These are phyloP conservation scores for Ophiosphaerella korrae DNA, from an alignment of 2,329 filamentous ascomycete species.

Conservation along the genomic window DNA sequence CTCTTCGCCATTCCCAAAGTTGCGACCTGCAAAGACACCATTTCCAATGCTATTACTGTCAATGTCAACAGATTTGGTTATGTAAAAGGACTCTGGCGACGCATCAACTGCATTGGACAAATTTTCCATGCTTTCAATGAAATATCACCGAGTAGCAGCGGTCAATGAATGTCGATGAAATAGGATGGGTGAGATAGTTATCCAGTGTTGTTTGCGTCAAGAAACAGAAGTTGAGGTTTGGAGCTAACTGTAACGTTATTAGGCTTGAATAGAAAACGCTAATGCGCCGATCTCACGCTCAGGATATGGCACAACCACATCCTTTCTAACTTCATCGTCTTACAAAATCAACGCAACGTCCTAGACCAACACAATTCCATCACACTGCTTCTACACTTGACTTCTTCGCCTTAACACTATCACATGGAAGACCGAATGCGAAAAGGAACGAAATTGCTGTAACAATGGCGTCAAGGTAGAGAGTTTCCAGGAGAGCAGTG, in stretches of 20 bases:
- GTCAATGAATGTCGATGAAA: no score
- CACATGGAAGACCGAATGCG: constrained; percentile 63
- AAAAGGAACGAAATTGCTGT: constrained; percentile 55
- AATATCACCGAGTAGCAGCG: no score
- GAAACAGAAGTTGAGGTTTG: neutral
- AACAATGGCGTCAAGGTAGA: constrained; percentile 55
- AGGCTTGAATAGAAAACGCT: no score
- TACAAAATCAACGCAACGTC: no score
- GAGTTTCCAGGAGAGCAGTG: constrained; percentile 59
- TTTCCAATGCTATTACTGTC: constrained; percentile 49
- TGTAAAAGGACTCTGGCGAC: constrained; percentile 19
- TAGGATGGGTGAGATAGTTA: no score
- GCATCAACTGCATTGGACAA: neutral
- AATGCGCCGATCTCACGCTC: no score
- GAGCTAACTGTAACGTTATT: neutral
- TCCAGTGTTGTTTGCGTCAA: neutral
- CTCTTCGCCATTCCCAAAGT: constrained; percentile 55
- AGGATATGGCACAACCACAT: no score
- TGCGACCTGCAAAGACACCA: constrained; percentile 60
- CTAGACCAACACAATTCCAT: no score
- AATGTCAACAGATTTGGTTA: constrained; percentile 25
- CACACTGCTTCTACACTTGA: neutral
- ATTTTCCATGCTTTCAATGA: neutral
- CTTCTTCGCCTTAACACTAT: constrained; percentile 53
- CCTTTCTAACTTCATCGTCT: no score